Evolutionary conservation across 495 filamentous ascomycete species (phyloP).

Genomic region (Neurospora sp.): DNA sequence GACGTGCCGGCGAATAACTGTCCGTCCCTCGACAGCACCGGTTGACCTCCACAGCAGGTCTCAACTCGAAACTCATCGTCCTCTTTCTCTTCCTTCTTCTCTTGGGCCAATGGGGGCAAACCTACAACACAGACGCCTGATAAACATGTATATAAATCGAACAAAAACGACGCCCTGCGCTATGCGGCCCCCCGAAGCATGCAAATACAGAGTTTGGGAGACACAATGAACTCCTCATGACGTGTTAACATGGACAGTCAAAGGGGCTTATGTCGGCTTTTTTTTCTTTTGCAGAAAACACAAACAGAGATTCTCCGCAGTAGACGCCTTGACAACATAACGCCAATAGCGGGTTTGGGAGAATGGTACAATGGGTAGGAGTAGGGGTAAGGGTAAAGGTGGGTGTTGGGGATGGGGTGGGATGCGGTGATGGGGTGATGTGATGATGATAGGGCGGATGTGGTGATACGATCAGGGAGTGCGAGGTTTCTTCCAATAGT

Average conservation of each 20-base stretch:
- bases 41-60: not conserved
- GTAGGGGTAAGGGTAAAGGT: not conserved
- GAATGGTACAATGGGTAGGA: not conserved
- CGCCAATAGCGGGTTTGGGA: not conserved
- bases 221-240: not conserved
- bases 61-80: not conserved
- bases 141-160: constrained; percentile 5
- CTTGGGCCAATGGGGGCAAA: not conserved
- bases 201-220: constrained; percentile 4
- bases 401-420: not conserved
- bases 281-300: not conserved
- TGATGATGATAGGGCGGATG: not conserved
- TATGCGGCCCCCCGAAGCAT: constrained; percentile 18
- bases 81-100: not conserved
- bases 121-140: not conserved
- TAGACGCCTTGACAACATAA: not conserved
- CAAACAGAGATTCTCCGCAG: not conserved
- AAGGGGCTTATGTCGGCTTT: constrained; percentile 6
- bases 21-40: not conserved
- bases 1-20: not conserved
- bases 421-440: not conserved
- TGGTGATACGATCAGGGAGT: constrained; percentile 31
- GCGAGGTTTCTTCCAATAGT: constrained; percentile 77
- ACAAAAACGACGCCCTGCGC: constrained; percentile 19
- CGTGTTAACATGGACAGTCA: constrained; percentile 2